Evolutionary conservation across 106 monocot genomes (phyloP).

Genomic region (Acorus gramineus): DNA sequence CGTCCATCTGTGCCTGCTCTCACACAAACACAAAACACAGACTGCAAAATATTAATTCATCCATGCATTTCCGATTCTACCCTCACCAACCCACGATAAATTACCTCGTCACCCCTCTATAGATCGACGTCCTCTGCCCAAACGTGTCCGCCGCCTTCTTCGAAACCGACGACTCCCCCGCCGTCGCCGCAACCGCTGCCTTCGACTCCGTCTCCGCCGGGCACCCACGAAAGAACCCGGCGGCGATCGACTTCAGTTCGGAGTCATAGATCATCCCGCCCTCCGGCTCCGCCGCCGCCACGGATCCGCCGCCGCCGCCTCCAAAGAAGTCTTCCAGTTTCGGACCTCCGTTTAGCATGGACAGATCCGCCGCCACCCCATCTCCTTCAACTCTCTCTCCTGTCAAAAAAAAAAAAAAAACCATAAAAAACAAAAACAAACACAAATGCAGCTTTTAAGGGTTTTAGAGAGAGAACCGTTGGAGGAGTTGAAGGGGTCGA

Average conservation of each 20-base stretch:
- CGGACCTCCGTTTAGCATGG: conserved; percentile 15
- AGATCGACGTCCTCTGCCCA: conserved; percentile 64
- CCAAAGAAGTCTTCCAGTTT: conserved; percentile 49
- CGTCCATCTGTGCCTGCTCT: conserved; percentile 83
- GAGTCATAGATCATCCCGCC: conserved; percentile 13
- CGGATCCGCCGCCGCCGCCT: conserved; percentile 1
- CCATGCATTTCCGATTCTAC: background rate
- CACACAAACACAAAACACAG: background rate
- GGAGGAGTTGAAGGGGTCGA: background rate
- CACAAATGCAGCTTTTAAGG: background rate
- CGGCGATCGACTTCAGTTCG: conserved; percentile 61
- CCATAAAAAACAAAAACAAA: background rate
- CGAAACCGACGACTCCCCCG: conserved; percentile 5
- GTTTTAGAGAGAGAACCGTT: conserved; percentile 2
- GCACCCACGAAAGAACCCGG: conserved; percentile 35
- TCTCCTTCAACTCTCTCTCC: conserved; percentile 18
- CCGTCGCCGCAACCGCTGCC: conserved; percentile 1
- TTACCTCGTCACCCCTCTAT: conserved; percentile 62
- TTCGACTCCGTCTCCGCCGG: conserved; percentile 9
- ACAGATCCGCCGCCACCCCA: conserved; percentile 11
- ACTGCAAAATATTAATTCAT: background rate
- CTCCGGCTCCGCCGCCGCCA: background rate
- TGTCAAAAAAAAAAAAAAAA: background rate
- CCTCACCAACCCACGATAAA: background rate
- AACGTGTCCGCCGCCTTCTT: conserved; percentile 49